These are phyloP conservation scores for Nannochloris sp. DNA, from an alignment of 139 green algal species.

Conservation along the genomic window DNA sequence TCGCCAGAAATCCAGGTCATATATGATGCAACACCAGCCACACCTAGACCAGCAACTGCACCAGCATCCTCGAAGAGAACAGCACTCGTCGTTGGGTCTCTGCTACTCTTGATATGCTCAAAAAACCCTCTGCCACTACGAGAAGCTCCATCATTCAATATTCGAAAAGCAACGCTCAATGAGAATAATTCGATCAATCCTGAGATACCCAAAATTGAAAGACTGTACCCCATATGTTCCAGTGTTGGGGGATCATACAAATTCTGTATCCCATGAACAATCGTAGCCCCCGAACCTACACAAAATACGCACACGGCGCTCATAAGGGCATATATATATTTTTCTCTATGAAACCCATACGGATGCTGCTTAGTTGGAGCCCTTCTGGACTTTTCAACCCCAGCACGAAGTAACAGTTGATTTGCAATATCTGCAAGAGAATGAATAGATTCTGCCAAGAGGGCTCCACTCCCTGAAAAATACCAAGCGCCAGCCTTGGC, in stretches of 20 bases:
- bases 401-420: slow-evolving; percentile 72
- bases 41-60: slow-evolving; percentile 58
- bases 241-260: slow-evolving; percentile 37
- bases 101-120: slow-evolving; percentile 52
- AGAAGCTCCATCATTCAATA: slow-evolving; percentile 39
- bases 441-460: slow-evolving; percentile 86
- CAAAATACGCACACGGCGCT: slow-evolving; percentile 89
- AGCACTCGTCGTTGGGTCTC: slow-evolving; percentile 78
- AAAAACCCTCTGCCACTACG: slow-evolving; percentile 37
- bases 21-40: slow-evolving; percentile 36
- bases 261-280: slow-evolving; percentile 67
- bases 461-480: slow-evolving; percentile 47
- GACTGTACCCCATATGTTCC: slow-evolving; percentile 25
- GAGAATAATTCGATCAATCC: slow-evolving; percentile 64
- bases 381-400: slow-evolving; percentile 46
- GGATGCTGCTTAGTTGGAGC: slow-evolving; percentile 63
- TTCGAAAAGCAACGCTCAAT: slow-evolving; percentile 55
- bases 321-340: slow-evolving; percentile 87
- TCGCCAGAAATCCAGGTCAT: slow-evolving; percentile 43
- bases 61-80: slow-evolving; percentile 86
- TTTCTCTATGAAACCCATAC: slow-evolving; percentile 85
- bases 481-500: slow-evolving; percentile 48
- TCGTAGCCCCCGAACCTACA: slow-evolving; percentile 70
- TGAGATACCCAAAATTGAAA: slow-evolving; percentile 59
- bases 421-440: slow-evolving; percentile 79